Evolutionary conservation across 805 yeast genomes (phyloP).

Genomic region (Kuraishia cidri): DNA sequence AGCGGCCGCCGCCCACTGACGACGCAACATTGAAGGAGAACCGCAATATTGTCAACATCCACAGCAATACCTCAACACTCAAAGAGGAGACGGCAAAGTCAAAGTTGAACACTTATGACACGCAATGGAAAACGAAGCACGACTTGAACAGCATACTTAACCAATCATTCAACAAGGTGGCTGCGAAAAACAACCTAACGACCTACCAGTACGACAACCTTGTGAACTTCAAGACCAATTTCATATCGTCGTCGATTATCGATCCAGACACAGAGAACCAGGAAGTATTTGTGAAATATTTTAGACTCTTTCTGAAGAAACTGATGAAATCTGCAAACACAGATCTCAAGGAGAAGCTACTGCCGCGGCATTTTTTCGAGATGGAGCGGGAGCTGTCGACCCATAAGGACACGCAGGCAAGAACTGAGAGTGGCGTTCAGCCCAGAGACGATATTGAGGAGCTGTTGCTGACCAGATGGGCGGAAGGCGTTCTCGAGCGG

Average conservation of each 20-base stretch:
- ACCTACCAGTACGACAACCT: slow-evolving; percentile 41
- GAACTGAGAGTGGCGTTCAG: background rate
- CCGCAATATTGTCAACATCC: background rate
- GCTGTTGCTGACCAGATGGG: slow-evolving; percentile 39
- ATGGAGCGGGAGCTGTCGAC: slow-evolving; percentile 11
- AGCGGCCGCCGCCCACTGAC: background rate
- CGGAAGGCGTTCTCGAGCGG: slow-evolving; percentile 16
- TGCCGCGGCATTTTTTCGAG: slow-evolving; percentile 14
- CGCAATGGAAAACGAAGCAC: background rate
- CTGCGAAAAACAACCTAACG: slow-evolving; percentile 39
- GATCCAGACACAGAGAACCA: slow-evolving; percentile 17
- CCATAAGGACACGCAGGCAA: slow-evolving; percentile 1
- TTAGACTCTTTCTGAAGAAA: slow-evolving; percentile 18
- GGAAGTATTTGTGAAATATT: slow-evolving; percentile 18
- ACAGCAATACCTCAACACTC: background rate
- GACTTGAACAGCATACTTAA: slow-evolving; percentile 27
- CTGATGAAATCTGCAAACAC: slow-evolving; percentile 19
- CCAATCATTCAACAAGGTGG: slow-evolving; percentile 33
- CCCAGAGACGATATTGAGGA: slow-evolving; percentile 29
- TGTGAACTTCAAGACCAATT: slow-evolving; percentile 25
- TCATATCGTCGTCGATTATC: slow-evolving; percentile 18
- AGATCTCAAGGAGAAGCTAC: slow-evolving; percentile 13
- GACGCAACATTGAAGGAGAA: slow-evolving; percentile 1
- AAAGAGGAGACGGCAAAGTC: background rate
- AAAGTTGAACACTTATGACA: background rate